Evolutionary conservation across 495 filamentous ascomycete species (phyloP).

Genomic region (Rostrohypoxylon terebratum): DNA sequence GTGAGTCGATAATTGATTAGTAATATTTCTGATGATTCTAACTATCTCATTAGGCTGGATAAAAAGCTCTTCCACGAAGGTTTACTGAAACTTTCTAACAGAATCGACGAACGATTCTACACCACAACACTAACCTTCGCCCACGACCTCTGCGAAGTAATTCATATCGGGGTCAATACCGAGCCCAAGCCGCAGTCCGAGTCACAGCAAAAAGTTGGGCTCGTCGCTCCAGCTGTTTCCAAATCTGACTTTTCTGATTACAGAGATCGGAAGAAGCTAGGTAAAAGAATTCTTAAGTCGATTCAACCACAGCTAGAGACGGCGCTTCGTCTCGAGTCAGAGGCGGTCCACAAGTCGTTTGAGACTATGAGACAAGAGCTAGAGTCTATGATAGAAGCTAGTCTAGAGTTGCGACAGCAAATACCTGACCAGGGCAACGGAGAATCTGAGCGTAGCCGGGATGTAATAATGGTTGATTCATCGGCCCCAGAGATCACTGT

Average conservation of each 20-base stretch:
- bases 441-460: conserved; percentile 50
- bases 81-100: conserved; percentile 70
- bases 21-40: conserved; percentile 32
- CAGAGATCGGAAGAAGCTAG: conserved; percentile 69
- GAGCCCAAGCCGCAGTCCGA: conserved; percentile 43
- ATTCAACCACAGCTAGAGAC: conserved; percentile 81
- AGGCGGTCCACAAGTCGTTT: conserved; percentile 74
- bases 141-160: conserved; percentile 75
- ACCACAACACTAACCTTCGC: conserved; percentile 79
- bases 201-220: conserved; percentile 44
- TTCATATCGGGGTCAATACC: conserved; percentile 73
- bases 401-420: conserved; percentile 57
- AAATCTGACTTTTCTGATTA: conserved; percentile 54
- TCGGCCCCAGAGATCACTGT: conserved; percentile 58
- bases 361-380: conserved; percentile 79
- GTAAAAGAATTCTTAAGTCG: conserved; percentile 84
- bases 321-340: conserved; percentile 81
- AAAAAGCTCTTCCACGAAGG: conserved; percentile 77
- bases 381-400: conserved; percentile 75
- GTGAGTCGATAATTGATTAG: conserved; percentile 62
- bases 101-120: conserved; percentile 77
- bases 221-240: conserved; percentile 43
- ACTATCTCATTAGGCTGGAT: conserved; percentile 70
- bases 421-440: conserved; percentile 42
- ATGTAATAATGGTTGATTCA: conserved; percentile 62